Percentiles rank a stretch among this genome's conserved stretches.
These are phyloP conservation scores for Aspergillus nidulans DNA, from an alignment of 495 filamentous ascomycete species.

Conservation along the genomic window DNA sequence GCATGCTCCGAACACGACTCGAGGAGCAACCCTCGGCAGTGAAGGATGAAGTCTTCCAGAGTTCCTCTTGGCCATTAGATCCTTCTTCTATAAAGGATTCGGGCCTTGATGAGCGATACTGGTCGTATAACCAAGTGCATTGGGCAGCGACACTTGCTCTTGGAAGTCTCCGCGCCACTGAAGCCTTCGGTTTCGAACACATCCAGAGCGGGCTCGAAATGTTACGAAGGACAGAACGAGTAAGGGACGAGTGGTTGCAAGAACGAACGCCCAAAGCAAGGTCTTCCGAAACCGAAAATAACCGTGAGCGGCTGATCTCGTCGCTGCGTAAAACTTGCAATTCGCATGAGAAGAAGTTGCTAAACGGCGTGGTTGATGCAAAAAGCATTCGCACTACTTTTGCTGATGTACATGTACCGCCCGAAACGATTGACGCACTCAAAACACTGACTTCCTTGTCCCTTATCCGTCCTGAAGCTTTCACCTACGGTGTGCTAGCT, in stretches of 20 bases:
- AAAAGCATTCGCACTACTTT: conserved; percentile 82
- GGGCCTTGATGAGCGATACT: conserved; percentile 50
- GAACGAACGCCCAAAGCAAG: conserved; percentile 28
- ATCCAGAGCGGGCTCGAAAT: conserved; percentile 36
- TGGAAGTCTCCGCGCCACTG: conserved; percentile 44
- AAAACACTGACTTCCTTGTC: conserved; percentile 88
- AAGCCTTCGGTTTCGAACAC: conserved; percentile 36
- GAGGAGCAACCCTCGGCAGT: conserved; percentile 29
- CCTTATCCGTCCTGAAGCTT: conserved; percentile 85
- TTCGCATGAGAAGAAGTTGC: conserved; percentile 73
- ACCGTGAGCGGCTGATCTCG: conserved; percentile 31
- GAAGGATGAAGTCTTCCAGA: conserved; percentile 31
- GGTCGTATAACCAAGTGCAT: conserved; percentile 58
- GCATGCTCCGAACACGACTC: conserved; percentile 54
- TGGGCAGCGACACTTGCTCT: conserved; percentile 58
- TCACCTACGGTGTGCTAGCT: conserved; percentile 90
- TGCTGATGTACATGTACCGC: conserved; percentile 71
- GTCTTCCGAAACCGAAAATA: conserved; percentile 23
- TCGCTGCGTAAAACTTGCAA: conserved; percentile 55
- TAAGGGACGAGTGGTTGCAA: conserved; percentile 37
- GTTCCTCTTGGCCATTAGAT: conserved; percentile 36
- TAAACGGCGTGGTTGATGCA: conserved; percentile 77
- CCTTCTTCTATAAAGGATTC: conserved; percentile 32
- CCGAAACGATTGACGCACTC: conserved; percentile 80
- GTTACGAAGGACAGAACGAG: conserved; percentile 32